Evolutionary conservation across 495 filamentous ascomycete genomes (phyloP).

Genomic region (Podospora pseudopauciseta): DNA sequence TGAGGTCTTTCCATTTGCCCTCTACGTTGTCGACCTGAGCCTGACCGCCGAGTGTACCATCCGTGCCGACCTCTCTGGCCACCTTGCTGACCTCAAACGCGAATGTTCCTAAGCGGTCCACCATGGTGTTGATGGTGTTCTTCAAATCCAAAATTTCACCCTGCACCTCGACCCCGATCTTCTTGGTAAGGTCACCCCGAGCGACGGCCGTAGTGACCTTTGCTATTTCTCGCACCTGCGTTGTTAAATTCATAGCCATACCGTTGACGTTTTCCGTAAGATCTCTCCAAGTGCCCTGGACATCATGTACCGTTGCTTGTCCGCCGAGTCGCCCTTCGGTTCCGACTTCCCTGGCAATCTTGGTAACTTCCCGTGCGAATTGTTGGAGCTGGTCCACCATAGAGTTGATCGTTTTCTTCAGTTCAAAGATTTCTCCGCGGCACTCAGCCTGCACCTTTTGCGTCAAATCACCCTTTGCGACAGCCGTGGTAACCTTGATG

Average conservation of each 20-base stretch:
- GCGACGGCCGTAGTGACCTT: conserved; percentile 97
- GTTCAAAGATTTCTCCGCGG: conserved; percentile 90
- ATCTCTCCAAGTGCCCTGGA: conserved; percentile 96
- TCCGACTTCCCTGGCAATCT: conserved; percentile 95
- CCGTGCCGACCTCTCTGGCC: conserved; percentile 95
- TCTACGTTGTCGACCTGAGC: conserved; percentile 96
- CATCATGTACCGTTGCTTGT: conserved; percentile 94
- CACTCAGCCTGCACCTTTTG: conserved; percentile 97
- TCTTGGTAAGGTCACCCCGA: conserved; percentile 88
- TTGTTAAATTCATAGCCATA: conserved; percentile 98
- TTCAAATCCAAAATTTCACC: conserved; percentile 95
- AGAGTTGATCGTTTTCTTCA: conserved; percentile 97
- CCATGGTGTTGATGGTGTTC: conserved; percentile 99
- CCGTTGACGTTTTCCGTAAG: conserved; percentile 97
- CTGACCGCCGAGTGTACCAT: conserved; percentile 92
- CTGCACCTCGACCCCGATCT: conserved; percentile 92
- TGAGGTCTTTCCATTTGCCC: conserved; percentile 99
- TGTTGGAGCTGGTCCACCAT: conserved; percentile 98
- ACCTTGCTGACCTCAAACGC: conserved; percentile 99
- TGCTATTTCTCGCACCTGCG: conserved; percentile 96
- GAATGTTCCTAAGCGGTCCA: conserved; percentile 93
- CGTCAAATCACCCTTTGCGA: conserved; percentile 92
- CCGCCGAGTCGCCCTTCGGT: conserved; percentile 94
- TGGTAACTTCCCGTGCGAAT: conserved; percentile 96
- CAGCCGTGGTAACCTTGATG: conserved; percentile 96